Evolutionary conservation across 1,139 yeast species (phyloP), one percentile per base, ranked within the genome.

Genomic region (Magnusiomyces tetraspermus): DNA sequence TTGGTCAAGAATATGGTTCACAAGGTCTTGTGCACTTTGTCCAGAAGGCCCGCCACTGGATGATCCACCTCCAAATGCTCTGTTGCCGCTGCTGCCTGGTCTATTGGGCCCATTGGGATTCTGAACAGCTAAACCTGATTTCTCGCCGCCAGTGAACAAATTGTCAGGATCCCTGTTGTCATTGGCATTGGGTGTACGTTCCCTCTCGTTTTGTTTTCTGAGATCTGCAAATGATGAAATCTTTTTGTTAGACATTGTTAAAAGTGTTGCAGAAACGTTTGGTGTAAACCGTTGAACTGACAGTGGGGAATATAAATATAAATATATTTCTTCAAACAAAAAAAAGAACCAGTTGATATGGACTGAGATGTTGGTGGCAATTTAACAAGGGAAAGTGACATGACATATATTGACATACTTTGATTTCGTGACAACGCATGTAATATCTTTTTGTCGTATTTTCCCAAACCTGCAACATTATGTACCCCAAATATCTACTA

Each of bases 141-240:
- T 90, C 66, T 90, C 96, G 53, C 96, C 98, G 23, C 96, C 96
- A 2, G 97, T 92, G 62, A 92, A 95, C 67, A 86, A 55, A 28
- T 57, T 49, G 17, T 53, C 56, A 47, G 43, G 44, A 46, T 49
- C 51, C 33, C 46, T 31, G 53, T 50, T 51, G 33, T 28, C 11
- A 8, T 11, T 6, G 33, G 11, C 33, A 28, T 28, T 28, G 33
- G 33, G 33, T 28, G 33, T 8, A 8, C 33, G 6, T 8, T 6
- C 33, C 6, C 33, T 11, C 11, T 28, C 33, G 33, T 28, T 28
- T 28, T 28, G 33, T 48, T 63, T 61, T 53, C 60, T 64, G 75
- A 73, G 63, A 83, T 74, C 73, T 62, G 75, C 60, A 67, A 75
- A 51, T 56, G 74, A 62, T 56, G 72, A 65, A 56, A 71, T 60